phyloP scores from a whole-genome alignment of 108 stramenopile genomes.

The Heterococcus sp. region DNA sequence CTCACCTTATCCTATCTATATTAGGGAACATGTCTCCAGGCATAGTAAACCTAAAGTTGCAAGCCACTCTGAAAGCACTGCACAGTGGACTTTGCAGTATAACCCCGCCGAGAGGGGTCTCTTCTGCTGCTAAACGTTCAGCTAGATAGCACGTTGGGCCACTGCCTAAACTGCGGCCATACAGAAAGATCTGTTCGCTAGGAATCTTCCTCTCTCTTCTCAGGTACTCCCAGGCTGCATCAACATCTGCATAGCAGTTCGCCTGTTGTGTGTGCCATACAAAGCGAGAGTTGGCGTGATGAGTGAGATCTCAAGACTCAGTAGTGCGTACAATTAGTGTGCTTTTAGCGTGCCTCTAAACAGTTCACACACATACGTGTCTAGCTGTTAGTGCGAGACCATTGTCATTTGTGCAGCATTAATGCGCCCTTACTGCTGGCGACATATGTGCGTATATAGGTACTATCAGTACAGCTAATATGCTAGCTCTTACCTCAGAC shows the following conservation, averaged over 20 bases:
- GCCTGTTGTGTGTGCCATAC: too few relatives aligned
- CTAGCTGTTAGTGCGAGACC: too few relatives aligned
- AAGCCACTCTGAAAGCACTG: constrained; percentile 79
- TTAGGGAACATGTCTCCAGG: constrained; percentile 88
- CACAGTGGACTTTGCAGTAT: constrained; percentile 85
- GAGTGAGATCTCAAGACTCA: too few relatives aligned
- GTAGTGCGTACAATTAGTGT: too few relatives aligned
- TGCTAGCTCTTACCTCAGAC: constrained; percentile 12
- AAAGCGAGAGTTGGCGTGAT: too few relatives aligned
- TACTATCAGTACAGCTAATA: too few relatives aligned
- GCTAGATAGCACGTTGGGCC: constrained; percentile 93
- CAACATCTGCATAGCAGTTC: constrained; percentile 90
- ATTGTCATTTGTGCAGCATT: too few relatives aligned
- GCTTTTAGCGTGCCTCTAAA: too few relatives aligned
- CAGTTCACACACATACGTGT: too few relatives aligned
- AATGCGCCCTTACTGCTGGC: too few relatives aligned
- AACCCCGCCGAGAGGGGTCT: constrained; percentile 75
- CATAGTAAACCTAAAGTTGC: constrained; percentile 82
- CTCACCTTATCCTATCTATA: constrained; percentile 69
- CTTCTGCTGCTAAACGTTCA: constrained; percentile 70
- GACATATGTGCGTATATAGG: too few relatives aligned
- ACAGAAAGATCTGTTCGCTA: constrained; percentile 81
- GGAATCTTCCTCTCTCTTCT: constrained; percentile 65
- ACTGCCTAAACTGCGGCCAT: constrained; percentile 84
- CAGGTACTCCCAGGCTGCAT: constrained; percentile 85